Percentiles rank a stretch among this genome's conserved stretches.
Evolutionary conservation across 768 basidiomycete species (phyloP).

Genomic region (Suillus spraguei): DNA sequence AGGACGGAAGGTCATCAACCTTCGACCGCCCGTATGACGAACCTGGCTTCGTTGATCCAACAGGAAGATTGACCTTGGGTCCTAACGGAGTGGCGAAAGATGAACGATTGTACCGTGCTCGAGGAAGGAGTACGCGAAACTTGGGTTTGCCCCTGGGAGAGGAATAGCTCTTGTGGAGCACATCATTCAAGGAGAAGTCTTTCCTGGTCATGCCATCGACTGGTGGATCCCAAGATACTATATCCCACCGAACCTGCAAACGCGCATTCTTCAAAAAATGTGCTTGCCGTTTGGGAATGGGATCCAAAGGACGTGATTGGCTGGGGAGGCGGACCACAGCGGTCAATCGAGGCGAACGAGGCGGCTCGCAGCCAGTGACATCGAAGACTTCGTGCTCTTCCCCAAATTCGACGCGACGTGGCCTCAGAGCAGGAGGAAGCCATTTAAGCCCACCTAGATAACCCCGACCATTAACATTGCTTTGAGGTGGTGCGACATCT

Average conservation of each 20-base stretch:
- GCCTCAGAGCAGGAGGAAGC: slow-evolving; percentile 58
- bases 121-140: slow-evolving; percentile 42
- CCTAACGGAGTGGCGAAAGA: slow-evolving; percentile 13
- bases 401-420: slow-evolving; percentile 31
- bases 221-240: slow-evolving; percentile 73
- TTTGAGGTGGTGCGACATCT: slow-evolving; percentile 14
- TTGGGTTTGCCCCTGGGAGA: slow-evolving; percentile 34
- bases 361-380: slow-evolving; percentile 50
- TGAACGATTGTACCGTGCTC: slow-evolving; percentile 9
- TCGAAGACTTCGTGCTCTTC: slow-evolving; percentile 47
- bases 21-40: slow-evolving; percentile 29
- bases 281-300: slow-evolving; percentile 51
- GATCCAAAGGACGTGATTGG: slow-evolving; percentile 42
- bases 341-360: slow-evolving; percentile 46
- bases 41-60: slow-evolving; percentile 23
- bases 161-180: slow-evolving; percentile 56
- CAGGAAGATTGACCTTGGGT: slow-evolving; percentile 45
- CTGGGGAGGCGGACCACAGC: slow-evolving; percentile 53
- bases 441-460: slow-evolving; percentile 39
- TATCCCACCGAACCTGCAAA: slow-evolving; percentile 55
- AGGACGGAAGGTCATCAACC: slow-evolving; percentile 38
- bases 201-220: slow-evolving; percentile 62
- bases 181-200: slow-evolving; percentile 65
- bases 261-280: slow-evolving; percentile 42
- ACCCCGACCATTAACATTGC: slow-evolving; percentile 19